Percentiles rank a stretch among this genome's conserved stretches.
Evolutionary conservation across 306 rosid genomes (phyloP).

Genomic region (Delonix regia): DNA sequence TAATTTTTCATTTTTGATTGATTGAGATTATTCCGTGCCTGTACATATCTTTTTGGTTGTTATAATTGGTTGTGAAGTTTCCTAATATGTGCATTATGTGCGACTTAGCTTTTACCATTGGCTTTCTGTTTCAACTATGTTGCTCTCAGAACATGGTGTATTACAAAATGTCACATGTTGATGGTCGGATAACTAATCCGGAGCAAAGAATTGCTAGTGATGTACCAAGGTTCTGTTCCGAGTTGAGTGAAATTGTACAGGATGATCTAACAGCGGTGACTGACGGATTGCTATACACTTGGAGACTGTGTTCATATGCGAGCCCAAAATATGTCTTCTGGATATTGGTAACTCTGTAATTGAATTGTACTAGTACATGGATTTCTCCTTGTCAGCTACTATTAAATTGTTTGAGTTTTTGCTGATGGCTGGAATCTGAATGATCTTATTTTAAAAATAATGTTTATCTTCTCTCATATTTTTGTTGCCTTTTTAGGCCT

Average conservation of each 20-base stretch:
- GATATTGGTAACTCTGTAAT: slow-evolving; percentile 75
- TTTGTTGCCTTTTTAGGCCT: slow-evolving; percentile 67
- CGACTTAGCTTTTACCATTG: neutral
- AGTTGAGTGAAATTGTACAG: slow-evolving; percentile 95
- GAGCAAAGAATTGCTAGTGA: slow-evolving; percentile 98
- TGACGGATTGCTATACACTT: slow-evolving; percentile 91
- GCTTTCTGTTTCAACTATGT: slow-evolving; percentile 35
- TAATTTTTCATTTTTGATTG: too few species aligned
- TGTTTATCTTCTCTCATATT: slow-evolving; percentile 38
- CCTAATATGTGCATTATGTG: slow-evolving; percentile 18
- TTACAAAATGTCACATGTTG: slow-evolving; percentile 95
- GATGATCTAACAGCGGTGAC: slow-evolving; percentile 93
- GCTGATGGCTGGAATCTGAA: slow-evolving; percentile 33
- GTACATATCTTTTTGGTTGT: slow-evolving; percentile 21
- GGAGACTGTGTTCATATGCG: slow-evolving; percentile 97
- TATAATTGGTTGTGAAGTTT: slow-evolving; percentile 4
- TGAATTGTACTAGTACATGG: slow-evolving; percentile 28
- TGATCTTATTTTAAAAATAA: slow-evolving; percentile 27
- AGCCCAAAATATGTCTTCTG: slow-evolving; percentile 98
- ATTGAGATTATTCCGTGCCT: slow-evolving; percentile 16
- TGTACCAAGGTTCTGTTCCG: slow-evolving; percentile 92
- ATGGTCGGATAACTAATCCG: slow-evolving; percentile 93
- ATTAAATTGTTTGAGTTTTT: slow-evolving; percentile 21
- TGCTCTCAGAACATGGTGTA: slow-evolving; percentile 90
- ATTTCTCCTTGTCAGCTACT: slow-evolving; percentile 30